Percentiles rank a stretch among this genome's conserved stretches.
phyloP scores from a whole-genome alignment of 257 asterid species.

The Rhazya stricta region DNA sequence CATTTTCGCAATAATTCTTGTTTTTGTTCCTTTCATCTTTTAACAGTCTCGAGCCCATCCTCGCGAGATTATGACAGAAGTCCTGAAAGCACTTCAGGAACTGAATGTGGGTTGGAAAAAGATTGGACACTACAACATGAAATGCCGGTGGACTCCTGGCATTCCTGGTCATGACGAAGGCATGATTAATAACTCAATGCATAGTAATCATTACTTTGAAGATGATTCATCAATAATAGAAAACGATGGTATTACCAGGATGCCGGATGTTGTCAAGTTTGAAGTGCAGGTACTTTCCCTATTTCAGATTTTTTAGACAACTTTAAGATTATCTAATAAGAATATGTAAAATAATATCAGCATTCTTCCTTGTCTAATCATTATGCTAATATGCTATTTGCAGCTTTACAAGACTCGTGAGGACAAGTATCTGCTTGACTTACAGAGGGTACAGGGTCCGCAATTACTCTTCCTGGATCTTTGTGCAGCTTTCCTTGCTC shows the following conservation, averaged over 20 bases:
- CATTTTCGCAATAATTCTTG: not conserved
- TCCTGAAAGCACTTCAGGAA: constrained; percentile 80
- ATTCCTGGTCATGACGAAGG: constrained; percentile 40
- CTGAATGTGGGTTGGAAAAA: constrained; percentile 77
- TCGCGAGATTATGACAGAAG: constrained; percentile 91
- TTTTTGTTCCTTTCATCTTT: constrained; percentile 14
- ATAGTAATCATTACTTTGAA: constrained; percentile 41
- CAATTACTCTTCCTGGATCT: constrained; percentile 80
- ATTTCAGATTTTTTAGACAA: not conserved
- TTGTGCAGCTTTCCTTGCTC: constrained; percentile 87
- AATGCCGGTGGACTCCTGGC: constrained; percentile 72
- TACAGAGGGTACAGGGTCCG: constrained; percentile 85
- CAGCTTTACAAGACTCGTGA: constrained; percentile 93
- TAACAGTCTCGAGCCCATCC: constrained; percentile 86
- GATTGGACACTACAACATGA: constrained; percentile 88
- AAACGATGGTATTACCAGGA: constrained; percentile 38
- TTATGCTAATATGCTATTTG: constrained; percentile 4
- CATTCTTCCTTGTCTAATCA: not conserved
- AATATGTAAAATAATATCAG: not conserved
- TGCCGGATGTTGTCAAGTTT: constrained; percentile 65
- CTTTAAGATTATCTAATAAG: not conserved
- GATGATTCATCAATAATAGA: constrained; percentile 55
- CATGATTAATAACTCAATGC: constrained; percentile 38
- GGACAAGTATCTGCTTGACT: constrained; percentile 80
- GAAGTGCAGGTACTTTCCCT: constrained; percentile 70